Evolutionary conservation across 306 rosid species (phyloP).

Genomic region (Dalbergia cultrata): DNA sequence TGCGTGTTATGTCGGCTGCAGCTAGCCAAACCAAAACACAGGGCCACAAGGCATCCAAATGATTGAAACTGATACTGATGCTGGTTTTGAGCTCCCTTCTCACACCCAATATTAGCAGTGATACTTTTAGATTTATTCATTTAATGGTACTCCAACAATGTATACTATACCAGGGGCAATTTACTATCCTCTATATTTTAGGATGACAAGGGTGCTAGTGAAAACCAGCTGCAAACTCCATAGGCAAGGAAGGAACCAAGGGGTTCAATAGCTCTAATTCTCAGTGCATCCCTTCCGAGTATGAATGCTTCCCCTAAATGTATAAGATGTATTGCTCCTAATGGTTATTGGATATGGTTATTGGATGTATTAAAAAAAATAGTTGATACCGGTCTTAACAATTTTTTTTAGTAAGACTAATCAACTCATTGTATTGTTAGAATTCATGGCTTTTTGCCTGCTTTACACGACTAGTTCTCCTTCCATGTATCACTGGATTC

Average conservation of each 20-base stretch:
- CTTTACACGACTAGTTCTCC: not conserved
- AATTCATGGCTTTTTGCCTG: not conserved
- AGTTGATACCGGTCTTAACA: not conserved
- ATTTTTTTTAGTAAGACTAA: not conserved
- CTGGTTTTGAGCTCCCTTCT: not conserved
- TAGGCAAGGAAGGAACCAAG: not conserved
- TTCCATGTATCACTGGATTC: not conserved
- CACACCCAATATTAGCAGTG: conserved; percentile 21
- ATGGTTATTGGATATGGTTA: too few species aligned
- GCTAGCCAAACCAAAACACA: conserved; percentile 68
- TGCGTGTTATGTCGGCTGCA: conserved; percentile 79
- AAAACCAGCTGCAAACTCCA: not conserved
- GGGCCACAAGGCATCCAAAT: conserved; percentile 53
- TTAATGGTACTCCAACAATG: conserved; percentile 18
- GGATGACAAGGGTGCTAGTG: not conserved
- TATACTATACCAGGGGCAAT: conserved; percentile 20
- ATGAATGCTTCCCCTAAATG: too few species aligned
- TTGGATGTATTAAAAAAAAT: too few species aligned
- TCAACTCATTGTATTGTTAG: not conserved
- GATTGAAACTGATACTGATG: conserved; percentile 15
- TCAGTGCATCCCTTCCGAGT: too few species aligned
- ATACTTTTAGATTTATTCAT: conserved; percentile 35
- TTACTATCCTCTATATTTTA: conserved; percentile 16
- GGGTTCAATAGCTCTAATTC: not conserved
- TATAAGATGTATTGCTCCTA: too few species aligned